Conservation (phyloP, 2,329 filamentous ascomycete genomes). For the Aspergillus awamori region DNA sequence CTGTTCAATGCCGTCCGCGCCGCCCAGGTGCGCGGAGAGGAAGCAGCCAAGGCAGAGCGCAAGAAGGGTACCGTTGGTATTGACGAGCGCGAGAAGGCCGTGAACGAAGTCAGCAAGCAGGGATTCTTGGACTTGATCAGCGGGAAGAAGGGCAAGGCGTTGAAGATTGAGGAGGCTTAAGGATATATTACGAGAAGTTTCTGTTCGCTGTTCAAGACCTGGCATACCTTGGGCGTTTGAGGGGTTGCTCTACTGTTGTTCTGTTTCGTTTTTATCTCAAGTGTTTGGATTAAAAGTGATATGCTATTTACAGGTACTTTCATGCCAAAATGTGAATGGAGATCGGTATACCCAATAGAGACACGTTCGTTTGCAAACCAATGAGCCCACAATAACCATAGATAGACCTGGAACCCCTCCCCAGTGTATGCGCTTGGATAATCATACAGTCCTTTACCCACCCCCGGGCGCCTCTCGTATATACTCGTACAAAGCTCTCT, state of each 20-base stretch:
- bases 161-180: slow-evolving; percentile 50
- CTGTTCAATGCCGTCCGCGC: slow-evolving; percentile 94
- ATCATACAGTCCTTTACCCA: slow-evolving; percentile 13
- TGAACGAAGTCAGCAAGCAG: slow-evolving; percentile 96
- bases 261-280: slow-evolving; percentile 23
- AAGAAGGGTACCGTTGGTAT: slow-evolving; percentile 77
- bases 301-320: slow-evolving; percentile 29
- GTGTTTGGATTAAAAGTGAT: slow-evolving; percentile 29
- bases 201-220: slow-evolving; percentile 19
- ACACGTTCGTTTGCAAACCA: slow-evolving; percentile 16
- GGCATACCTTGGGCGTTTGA: slow-evolving; percentile 40
- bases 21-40: slow-evolving; percentile 84
- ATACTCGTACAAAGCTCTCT: slow-evolving; percentile 2
- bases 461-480: background rate
- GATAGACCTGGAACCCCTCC: background rate
- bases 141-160: slow-evolving; percentile 55
- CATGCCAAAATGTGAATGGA: slow-evolving; percentile 26
- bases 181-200: slow-evolving; percentile 13
- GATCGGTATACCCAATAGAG: slow-evolving; percentile 34
- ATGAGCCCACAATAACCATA: slow-evolving; percentile 12
- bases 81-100: slow-evolving; percentile 77
- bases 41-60: slow-evolving; percentile 68
- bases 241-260: slow-evolving; percentile 20
- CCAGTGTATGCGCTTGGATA: slow-evolving; percentile 13
- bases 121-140: slow-evolving; percentile 90